Percentiles rank a stretch among this genome's conserved stretches.
These are phyloP conservation scores for Jacaranda copaia DNA, from an alignment of 257 asterid genomes.

Conservation along the genomic window DNA sequence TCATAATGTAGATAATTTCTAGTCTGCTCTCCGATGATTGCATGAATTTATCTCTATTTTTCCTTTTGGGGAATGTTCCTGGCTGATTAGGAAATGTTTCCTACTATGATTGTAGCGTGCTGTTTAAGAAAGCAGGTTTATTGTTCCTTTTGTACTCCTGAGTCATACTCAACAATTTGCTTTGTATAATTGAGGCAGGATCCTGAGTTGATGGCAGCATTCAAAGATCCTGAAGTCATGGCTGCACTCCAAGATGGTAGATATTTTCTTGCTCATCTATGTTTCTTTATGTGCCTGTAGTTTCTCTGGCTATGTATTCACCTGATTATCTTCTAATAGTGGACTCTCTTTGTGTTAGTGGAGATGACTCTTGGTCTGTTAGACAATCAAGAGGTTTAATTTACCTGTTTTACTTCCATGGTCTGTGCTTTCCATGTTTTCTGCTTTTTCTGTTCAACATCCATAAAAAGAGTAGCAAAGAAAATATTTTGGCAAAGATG, in stretches of 20 bases:
- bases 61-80: slow-evolving; percentile 1
- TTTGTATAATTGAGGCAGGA: slow-evolving; percentile 63
- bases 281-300: not conserved
- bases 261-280: slow-evolving; percentile 22
- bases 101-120: not conserved
- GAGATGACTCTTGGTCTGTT: not conserved
- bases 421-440: not conserved
- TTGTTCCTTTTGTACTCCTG: not conserved
- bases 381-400: not conserved
- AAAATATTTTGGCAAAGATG: not conserved
- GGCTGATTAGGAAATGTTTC: slow-evolving; percentile 10
- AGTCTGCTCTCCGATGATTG: slow-evolving; percentile 1
- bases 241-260: slow-evolving; percentile 99
- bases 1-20: slow-evolving; percentile 10
- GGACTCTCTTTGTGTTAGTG: slow-evolving; percentile 6
- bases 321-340: not conserved
- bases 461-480: not conserved
- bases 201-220: slow-evolving; percentile 98
- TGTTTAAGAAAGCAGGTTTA: slow-evolving; percentile 1
- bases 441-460: not conserved
- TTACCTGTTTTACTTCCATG: not conserved
- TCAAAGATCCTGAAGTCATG: slow-evolving; percentile 96
- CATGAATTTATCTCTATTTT: not conserved
- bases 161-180: slow-evolving; percentile 16
- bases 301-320: slow-evolving; percentile 1